Evolutionary conservation across 129 eudicot species (phyloP).

Genomic region (Lonicera japonica): DNA sequence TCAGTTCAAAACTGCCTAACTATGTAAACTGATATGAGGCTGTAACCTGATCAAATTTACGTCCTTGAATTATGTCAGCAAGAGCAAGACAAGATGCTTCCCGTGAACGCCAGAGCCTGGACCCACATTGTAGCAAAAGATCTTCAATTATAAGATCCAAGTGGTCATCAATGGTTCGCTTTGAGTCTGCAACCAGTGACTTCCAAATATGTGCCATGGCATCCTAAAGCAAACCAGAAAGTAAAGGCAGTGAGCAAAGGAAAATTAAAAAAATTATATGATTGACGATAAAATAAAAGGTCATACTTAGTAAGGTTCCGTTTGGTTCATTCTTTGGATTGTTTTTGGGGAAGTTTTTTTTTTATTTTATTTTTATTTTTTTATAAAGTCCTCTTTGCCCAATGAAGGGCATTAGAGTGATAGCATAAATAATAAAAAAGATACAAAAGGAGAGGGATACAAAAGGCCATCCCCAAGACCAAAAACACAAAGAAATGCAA

Average conservation of each 20-base stretch:
- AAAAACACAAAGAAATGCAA: too few species aligned
- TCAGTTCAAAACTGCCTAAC: too few species aligned
- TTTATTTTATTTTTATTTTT: too few species aligned
- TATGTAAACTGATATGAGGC: slow-evolving; percentile 7
- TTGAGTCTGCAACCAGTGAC: slow-evolving; percentile 81
- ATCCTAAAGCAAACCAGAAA: slow-evolving; percentile 43
- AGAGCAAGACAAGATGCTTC: slow-evolving; percentile 97
- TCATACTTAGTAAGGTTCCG: too few species aligned
- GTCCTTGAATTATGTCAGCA: slow-evolving; percentile 89
- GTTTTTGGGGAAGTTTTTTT: too few species aligned
- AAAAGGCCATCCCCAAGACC: too few species aligned
- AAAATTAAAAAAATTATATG: not conserved
- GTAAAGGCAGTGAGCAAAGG: not conserved
- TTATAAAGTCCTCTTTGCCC: too few species aligned
- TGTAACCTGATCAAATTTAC: slow-evolving; percentile 76
- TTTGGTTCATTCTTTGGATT: too few species aligned
- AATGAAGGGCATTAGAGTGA: too few species aligned
- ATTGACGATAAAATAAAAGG: not conserved
- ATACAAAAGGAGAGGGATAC: too few species aligned
- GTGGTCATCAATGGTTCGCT: slow-evolving; percentile 75
- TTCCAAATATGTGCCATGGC: slow-evolving; percentile 98
- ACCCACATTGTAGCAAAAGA: slow-evolving; percentile 82
- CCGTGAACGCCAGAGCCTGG: slow-evolving; percentile 98
- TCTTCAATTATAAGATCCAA: slow-evolving; percentile 80
- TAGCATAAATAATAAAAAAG: too few species aligned